Evolutionary conservation across 495 filamentous ascomycete species (phyloP).

Genomic region (Glarea lozoyensis): DNA sequence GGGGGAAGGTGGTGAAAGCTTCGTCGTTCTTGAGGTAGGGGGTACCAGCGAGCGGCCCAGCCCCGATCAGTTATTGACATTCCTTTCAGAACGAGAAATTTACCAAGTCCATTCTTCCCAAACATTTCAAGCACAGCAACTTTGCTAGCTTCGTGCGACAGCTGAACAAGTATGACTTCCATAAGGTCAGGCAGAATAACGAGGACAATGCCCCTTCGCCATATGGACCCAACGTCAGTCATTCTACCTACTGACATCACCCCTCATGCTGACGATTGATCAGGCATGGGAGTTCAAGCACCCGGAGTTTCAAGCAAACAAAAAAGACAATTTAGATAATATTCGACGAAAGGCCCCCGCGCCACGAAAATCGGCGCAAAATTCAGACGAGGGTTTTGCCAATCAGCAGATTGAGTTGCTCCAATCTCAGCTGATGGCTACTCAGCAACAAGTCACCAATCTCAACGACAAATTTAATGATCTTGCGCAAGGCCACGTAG

Average conservation of each 20-base stretch:
- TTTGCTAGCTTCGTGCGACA: conserved; percentile 98
- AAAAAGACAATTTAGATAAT: conserved; percentile 94
- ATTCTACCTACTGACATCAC: conserved; percentile 14
- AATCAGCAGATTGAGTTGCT: conserved; percentile 85
- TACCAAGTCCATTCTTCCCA: conserved; percentile 92
- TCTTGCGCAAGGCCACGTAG: conserved; percentile 72
- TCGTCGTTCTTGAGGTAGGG: conserved; percentile 95
- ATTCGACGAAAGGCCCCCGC: conserved; percentile 94
- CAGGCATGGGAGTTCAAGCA: conserved; percentile 98
- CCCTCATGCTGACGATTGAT: conserved; percentile 1
- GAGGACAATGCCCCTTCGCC: conserved; percentile 88
- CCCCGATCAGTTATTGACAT: conserved; percentile 5
- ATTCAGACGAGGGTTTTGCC: conserved; percentile 66
- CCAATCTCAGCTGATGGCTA: conserved; percentile 79
- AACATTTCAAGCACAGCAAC: conserved; percentile 99
- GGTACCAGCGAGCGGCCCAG: too few species aligned
- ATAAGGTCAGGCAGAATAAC: conserved; percentile 95
- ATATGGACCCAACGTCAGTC: conserved; percentile 67
- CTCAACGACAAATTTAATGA: conserved; percentile 80
- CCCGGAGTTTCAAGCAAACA: conserved; percentile 90
- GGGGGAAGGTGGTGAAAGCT: conserved; percentile 91
- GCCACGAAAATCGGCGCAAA: conserved; percentile 61
- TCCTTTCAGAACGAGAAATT: conserved; percentile 83
- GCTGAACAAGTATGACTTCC: conserved; percentile 98
- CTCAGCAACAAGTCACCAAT: conserved; percentile 83